Percentiles rank a stretch among this genome's conserved stretches.
phyloP scores from a whole-genome alignment of 2,329 filamentous ascomycete genomes.

The Clonostachys solani region DNA sequence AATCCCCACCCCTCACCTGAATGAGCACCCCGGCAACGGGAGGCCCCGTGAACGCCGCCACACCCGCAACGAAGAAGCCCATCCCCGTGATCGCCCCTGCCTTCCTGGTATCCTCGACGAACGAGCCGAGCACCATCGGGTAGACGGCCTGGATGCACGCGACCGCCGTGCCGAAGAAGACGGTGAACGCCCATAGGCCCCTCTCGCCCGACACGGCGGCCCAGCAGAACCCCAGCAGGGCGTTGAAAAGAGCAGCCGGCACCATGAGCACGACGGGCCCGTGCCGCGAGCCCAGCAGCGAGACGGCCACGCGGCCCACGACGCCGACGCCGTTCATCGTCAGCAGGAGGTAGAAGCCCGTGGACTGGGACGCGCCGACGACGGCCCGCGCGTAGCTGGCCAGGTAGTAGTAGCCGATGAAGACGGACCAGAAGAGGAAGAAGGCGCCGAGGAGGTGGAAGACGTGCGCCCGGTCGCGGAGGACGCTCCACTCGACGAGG shows the following conservation, averaged over 20 bases:
- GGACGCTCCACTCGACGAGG: slow-evolving; percentile 35
- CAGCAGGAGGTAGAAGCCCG: slow-evolving; percentile 56
- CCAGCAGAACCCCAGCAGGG: slow-evolving; percentile 49
- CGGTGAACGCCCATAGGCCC: slow-evolving; percentile 56
- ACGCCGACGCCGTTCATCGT: slow-evolving; percentile 61
- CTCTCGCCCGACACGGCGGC: slow-evolving; percentile 42
- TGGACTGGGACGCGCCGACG: slow-evolving; percentile 33
- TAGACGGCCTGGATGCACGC: slow-evolving; percentile 63
- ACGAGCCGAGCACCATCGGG: slow-evolving; percentile 37
- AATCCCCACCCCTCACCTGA: slow-evolving; percentile 3
- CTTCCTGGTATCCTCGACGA: not conserved
- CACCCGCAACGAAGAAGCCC: slow-evolving; percentile 38
- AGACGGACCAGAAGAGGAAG: slow-evolving; percentile 28
- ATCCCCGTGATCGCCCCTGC: slow-evolving; percentile 42
- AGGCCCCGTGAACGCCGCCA: not conserved
- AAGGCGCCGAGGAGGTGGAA: slow-evolving; percentile 24
- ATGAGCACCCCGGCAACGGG: slow-evolving; percentile 4
- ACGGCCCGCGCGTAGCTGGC: slow-evolving; percentile 36
- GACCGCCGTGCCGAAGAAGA: slow-evolving; percentile 57
- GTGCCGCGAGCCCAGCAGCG: slow-evolving; percentile 48
- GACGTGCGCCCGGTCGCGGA: slow-evolving; percentile 30
- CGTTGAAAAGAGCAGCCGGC: slow-evolving; percentile 33
- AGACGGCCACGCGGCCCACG: slow-evolving; percentile 53
- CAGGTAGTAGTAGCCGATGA: slow-evolving; percentile 41
- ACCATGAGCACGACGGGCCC: slow-evolving; percentile 55